These are phyloP conservation scores for Crepidotus variabilis DNA, from an alignment of 768 basidiomycete genomes.

Conservation along the genomic window DNA sequence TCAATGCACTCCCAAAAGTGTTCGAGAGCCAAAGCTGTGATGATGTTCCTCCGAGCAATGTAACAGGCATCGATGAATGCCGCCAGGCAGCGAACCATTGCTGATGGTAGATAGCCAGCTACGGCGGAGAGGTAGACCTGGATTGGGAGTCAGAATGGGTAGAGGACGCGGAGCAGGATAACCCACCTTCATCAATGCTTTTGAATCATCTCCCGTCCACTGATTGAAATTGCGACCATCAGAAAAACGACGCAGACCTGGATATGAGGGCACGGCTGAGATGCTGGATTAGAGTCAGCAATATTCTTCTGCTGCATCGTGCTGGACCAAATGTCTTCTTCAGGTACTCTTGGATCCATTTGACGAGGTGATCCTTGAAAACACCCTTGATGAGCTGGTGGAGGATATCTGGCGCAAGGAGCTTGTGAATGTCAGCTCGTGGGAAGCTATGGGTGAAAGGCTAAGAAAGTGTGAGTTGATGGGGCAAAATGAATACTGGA, in stretches of 20 bases:
- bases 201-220: slow-evolving; percentile 27
- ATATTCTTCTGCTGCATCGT: too few species aligned
- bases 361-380: slow-evolving; percentile 10
- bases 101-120: slow-evolving; percentile 14
- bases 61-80: slow-evolving; percentile 21
- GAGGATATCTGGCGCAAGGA: slow-evolving; percentile 7
- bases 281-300: too few species aligned
- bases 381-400: slow-evolving; percentile 9
- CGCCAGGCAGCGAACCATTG: slow-evolving; percentile 14
- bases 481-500: slow-evolving; percentile 3
- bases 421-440: slow-evolving; percentile 5
- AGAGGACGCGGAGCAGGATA: slow-evolving; percentile 1
- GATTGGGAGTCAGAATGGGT: too few species aligned
- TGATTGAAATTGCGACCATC: slow-evolving; percentile 10
- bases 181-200: slow-evolving; percentile 27
- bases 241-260: not conserved
- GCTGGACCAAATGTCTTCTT: too few species aligned
- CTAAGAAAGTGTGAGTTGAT: not conserved
- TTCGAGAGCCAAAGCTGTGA: slow-evolving; percentile 10
- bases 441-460: slow-evolving; percentile 3
- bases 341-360: too few species aligned
- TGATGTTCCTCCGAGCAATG: slow-evolving; percentile 11
- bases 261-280: not conserved
- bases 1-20: not conserved
- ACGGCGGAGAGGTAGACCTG: slow-evolving; percentile 17